These are phyloP conservation scores for Vitis rupestris DNA, from an alignment of 164 flowering plant species.

Conservation along the genomic window DNA sequence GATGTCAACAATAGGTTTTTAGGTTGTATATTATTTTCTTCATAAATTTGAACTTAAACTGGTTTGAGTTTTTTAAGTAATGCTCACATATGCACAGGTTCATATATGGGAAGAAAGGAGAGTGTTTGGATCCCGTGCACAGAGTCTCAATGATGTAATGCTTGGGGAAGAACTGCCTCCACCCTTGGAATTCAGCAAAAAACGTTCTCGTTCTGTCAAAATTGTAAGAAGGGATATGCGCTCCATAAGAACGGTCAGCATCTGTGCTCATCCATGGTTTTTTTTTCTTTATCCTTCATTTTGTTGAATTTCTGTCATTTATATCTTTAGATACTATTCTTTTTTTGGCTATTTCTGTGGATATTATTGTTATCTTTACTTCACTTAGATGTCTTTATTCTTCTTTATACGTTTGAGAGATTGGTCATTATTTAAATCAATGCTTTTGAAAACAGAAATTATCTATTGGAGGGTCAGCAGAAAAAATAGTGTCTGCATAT, in stretches of 20 bases:
- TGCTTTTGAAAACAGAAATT: constrained; percentile 56
- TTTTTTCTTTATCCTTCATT: not conserved
- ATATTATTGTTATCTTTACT: not conserved
- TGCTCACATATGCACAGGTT: constrained; percentile 26
- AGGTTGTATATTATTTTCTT: not conserved
- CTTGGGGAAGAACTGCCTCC: constrained; percentile 73
- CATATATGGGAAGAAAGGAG: constrained; percentile 92
- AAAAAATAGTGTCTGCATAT: constrained; percentile 89
- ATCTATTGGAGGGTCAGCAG: constrained; percentile 77
- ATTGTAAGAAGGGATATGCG: constrained; percentile 79
- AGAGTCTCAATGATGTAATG: constrained; percentile 71
- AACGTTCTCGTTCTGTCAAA: constrained; percentile 74
- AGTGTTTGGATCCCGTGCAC: constrained; percentile 83
- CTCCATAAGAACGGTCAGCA: constrained; percentile 77
- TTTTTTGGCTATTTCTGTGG: not conserved
- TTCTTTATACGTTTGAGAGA: not conserved
- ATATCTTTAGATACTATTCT: not conserved
- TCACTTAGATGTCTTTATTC: not conserved
- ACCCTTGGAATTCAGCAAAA: constrained; percentile 72
- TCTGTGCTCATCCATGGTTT: not conserved
- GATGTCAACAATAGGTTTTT: too few relatives aligned
- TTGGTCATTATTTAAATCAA: constrained; percentile 9
- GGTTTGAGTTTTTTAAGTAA: not conserved
- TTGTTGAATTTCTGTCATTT: not conserved
- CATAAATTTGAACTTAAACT: not conserved